Conservation (phyloP, 2,329 filamentous ascomycete genomes). For the Chaetomium globosum region DNA sequence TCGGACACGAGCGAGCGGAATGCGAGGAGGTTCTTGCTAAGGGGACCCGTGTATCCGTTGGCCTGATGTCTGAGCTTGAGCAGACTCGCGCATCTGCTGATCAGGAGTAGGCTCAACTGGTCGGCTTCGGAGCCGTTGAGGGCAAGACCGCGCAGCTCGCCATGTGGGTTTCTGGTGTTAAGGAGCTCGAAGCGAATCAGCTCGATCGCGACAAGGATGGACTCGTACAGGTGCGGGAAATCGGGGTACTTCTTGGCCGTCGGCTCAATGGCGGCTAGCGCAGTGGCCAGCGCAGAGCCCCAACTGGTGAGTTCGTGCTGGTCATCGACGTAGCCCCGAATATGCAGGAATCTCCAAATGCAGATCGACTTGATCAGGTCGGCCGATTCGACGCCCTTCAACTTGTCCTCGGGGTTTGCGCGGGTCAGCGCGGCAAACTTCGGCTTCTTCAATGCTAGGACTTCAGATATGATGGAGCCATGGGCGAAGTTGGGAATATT, state of each 20-base stretch:
- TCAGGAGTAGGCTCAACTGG: constrained; percentile 74
- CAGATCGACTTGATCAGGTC: constrained; percentile 73
- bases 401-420: constrained; percentile 56
- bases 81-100: constrained; percentile 83
- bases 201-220: constrained; percentile 81
- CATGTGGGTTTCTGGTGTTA: constrained; percentile 65
- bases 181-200: constrained; percentile 78
- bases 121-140: constrained; percentile 68
- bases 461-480: constrained; percentile 59
- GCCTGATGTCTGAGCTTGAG: constrained; percentile 78
- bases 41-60: constrained; percentile 90
- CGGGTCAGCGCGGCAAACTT: constrained; percentile 72
- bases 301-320: constrained; percentile 79
- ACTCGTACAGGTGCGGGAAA: constrained; percentile 66
- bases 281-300: constrained; percentile 76
- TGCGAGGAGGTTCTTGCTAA: constrained; percentile 84
- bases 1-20: constrained; percentile 83
- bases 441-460: constrained; percentile 68
- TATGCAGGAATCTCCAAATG: constrained; percentile 85
- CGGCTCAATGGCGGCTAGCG: constrained; percentile 64
- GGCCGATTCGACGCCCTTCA: constrained; percentile 60
- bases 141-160: constrained; percentile 58
- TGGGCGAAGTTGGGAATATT: constrained; percentile 50
- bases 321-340: constrained; percentile 81
- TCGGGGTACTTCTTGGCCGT: constrained; percentile 51